Conservation (phyloP, 768 basidiomycete species). For the Collybia mongolica region DNA sequence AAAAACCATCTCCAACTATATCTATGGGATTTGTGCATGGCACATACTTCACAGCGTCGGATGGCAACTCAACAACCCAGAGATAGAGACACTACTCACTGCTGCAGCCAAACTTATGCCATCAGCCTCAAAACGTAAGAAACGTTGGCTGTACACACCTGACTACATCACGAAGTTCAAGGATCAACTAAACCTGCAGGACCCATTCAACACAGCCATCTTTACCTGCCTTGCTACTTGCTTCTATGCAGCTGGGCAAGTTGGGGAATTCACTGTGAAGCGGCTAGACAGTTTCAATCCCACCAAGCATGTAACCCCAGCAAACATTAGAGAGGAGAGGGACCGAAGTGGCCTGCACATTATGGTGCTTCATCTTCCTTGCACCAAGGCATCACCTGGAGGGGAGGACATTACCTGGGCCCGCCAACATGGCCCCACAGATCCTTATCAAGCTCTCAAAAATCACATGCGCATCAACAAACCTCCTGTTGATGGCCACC, state of each 20-base stretch:
- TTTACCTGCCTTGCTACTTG: constrained; percentile 15
- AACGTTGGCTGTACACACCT: neutral
- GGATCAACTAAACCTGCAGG: neutral
- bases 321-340: constrained; percentile 1
- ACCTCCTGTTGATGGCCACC: constrained; percentile 2
- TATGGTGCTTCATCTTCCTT: constrained; percentile 11
- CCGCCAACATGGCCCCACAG: constrained; percentile 5
- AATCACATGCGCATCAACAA: constrained; percentile 12
- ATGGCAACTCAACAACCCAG: neutral
- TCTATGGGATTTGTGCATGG: neutral
- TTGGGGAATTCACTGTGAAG: constrained; percentile 20
- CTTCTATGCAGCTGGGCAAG: constrained; percentile 13
- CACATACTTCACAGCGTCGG: neutral
- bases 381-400: constrained; percentile 12
- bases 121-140: neutral
- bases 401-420: constrained; percentile 17
- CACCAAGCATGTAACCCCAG: neutral
- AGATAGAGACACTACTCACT: neutral
- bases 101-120: neutral
- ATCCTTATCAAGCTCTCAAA: constrained; percentile 8
- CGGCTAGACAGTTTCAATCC: neutral
- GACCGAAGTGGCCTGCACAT: neutral
- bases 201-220: neutral
- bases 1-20: too few relatives aligned
- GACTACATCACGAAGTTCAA: neutral